Conservation (phyloP, 106 monocot species). For the Chionographis japonica region DNA sequence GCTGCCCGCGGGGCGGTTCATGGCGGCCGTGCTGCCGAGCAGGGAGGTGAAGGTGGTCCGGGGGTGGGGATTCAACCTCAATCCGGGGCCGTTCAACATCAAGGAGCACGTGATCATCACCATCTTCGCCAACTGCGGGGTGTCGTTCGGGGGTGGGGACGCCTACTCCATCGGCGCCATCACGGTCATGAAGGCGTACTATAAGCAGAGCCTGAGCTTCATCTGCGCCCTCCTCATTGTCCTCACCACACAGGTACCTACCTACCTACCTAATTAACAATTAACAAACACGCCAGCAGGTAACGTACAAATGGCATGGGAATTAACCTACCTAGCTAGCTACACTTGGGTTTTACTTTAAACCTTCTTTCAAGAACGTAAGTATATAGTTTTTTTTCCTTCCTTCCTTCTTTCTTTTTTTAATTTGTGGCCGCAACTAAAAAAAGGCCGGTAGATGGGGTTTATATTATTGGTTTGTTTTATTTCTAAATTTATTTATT, state of each 20-base stretch:
- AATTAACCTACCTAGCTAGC: too few relatives aligned
- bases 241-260: slow-evolving; percentile 90
- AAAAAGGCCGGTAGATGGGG: too few relatives aligned
- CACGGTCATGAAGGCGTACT: slow-evolving; percentile 89
- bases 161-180: slow-evolving; percentile 91
- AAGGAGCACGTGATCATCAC: slow-evolving; percentile 97
- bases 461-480: too few relatives aligned
- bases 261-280: too few relatives aligned
- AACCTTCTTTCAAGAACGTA: too few relatives aligned
- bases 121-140: slow-evolving; percentile 83
- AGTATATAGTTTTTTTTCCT: too few relatives aligned
- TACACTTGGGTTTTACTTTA: too few relatives aligned
- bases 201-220: slow-evolving; percentile 66
- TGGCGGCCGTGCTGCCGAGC: slow-evolving; percentile 60
- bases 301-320: too few relatives aligned
- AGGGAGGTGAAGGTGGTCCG: slow-evolving; percentile 35
- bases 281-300: too few relatives aligned
- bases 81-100: slow-evolving; percentile 88
- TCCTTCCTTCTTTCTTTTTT: too few relatives aligned
- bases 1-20: slow-evolving; percentile 75
- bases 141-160: slow-evolving; percentile 77
- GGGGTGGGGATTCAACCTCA: slow-evolving; percentile 51
- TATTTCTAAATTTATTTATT: too few relatives aligned
- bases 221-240: slow-evolving; percentile 71
- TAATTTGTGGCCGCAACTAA: too few relatives aligned